A percentile compares a stretch with the other conserved stretches of the same genome.
Conservation (phyloP, 2,329 filamentous ascomycete genomes). For the Colletotrichum musae region DNA sequence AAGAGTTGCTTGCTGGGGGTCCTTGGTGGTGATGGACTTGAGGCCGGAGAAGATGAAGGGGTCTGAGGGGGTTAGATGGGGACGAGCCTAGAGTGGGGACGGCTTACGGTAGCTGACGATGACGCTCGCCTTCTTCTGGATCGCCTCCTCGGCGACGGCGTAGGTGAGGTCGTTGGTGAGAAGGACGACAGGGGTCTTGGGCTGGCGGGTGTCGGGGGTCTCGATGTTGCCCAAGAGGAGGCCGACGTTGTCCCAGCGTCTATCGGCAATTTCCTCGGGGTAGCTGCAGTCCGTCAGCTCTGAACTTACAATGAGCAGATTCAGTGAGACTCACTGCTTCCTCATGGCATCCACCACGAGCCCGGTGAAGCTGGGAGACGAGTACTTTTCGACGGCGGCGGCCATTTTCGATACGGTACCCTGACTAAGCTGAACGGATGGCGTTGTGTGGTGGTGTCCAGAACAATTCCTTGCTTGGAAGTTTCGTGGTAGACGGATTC, state of each 20-base stretch:
- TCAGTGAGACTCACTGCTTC: conserved; percentile 72
- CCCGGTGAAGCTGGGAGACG: conserved; percentile 59
- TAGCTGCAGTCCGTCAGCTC: conserved; percentile 71
- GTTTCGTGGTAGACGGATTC: background rate
- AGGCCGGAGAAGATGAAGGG: conserved; percentile 96
- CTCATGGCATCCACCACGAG: conserved; percentile 85
- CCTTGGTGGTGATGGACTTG: conserved; percentile 86
- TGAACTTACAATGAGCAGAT: background rate
- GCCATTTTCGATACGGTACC: conserved; percentile 12
- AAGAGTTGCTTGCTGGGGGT: conserved; percentile 89
- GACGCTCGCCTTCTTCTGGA: conserved; percentile 80
- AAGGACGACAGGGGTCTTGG: conserved; percentile 58
- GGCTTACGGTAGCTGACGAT: conserved; percentile 87
- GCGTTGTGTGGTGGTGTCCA: background rate
- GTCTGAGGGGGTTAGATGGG: conserved; percentile 66
- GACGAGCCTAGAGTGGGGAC: background rate
- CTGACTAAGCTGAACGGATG: background rate
- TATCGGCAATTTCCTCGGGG: conserved; percentile 89
- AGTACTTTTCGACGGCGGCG: conserved; percentile 32
- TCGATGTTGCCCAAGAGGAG: conserved; percentile 72
- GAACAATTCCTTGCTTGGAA: too few species aligned
- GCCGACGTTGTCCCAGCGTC: conserved; percentile 97
- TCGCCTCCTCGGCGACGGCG: conserved; percentile 91
- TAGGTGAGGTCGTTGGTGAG: conserved; percentile 91
- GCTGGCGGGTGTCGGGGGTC: conserved; percentile 46